Evolutionary conservation across 2,329 filamentous ascomycete species (phyloP).

Genomic region (Westerdykella sp.): DNA sequence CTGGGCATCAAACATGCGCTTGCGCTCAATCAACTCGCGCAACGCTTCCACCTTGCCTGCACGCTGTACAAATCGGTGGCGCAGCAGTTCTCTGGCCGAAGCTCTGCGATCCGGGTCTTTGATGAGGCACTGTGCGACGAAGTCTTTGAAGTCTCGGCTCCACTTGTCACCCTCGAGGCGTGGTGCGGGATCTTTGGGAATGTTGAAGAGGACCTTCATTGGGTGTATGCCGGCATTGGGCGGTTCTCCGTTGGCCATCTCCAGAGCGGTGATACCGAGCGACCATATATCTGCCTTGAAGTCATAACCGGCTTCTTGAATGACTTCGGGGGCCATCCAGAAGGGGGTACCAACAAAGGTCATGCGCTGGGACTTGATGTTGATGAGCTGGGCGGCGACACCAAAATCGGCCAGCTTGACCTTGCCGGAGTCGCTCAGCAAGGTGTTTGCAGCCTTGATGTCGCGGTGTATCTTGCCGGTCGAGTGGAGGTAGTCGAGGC

Average conservation of each 20-base stretch:
- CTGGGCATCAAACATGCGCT: conserved; percentile 74
- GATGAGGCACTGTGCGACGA: conserved; percentile 80
- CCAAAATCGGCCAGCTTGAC: conserved; percentile 96
- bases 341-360: conserved; percentile 98
- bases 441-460: conserved; percentile 95
- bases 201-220: conserved; percentile 96
- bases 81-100: conserved; percentile 77
- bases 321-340: conserved; percentile 99
- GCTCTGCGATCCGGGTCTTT: conserved; percentile 85
- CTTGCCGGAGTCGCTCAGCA: conserved; percentile 82
- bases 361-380: conserved; percentile 95
- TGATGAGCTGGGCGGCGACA: conserved; percentile 90
- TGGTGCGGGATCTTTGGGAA: conserved; percentile 84
- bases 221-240: conserved; percentile 94
- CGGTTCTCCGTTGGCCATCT: conserved; percentile 85
- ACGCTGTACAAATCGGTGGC: conserved; percentile 78
- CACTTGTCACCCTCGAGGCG: conserved; percentile 73
- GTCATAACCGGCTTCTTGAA: conserved; percentile 95
- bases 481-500: conserved; percentile 85
- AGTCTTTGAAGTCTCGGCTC: conserved; percentile 89
- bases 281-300: conserved; percentile 99
- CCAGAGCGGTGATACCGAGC: conserved; percentile 86
- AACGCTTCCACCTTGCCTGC: conserved; percentile 84
- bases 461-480: conserved; percentile 96
- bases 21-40: conserved; percentile 78